phyloP scores from a whole-genome alignment of 306 rosid genomes.

The Vigna radiata region DNA sequence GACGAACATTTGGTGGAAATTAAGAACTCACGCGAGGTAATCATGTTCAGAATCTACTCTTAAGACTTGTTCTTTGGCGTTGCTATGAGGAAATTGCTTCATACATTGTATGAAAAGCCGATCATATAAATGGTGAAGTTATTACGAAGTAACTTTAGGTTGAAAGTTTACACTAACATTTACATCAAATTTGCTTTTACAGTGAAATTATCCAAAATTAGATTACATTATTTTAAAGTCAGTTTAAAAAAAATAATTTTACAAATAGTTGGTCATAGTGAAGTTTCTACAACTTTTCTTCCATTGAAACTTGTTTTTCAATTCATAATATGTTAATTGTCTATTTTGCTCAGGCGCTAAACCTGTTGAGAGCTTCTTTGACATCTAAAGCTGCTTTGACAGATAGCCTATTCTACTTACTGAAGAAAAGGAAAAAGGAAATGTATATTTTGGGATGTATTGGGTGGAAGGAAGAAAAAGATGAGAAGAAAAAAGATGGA shows the following conservation, averaged over 20 bases:
- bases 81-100: neutral
- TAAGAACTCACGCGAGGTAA: neutral
- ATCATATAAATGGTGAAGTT: too few relatives aligned
- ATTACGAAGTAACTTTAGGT: too few relatives aligned
- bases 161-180: too few relatives aligned
- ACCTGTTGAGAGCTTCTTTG: slow-evolving; percentile 23
- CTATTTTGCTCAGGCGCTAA: slow-evolving; percentile 7
- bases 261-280: too few relatives aligned
- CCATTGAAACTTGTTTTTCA: too few relatives aligned
- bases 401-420: neutral
- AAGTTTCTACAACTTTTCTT: neutral
- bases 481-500: neutral
- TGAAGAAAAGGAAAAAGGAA: neutral
- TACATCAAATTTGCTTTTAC: neutral
- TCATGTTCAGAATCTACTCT: neutral
- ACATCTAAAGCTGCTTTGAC: neutral
- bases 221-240: too few relatives aligned
- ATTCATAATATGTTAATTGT: neutral
- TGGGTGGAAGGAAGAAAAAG: neutral
- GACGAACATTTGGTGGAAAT: slow-evolving; percentile 1
- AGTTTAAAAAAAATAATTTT: too few relatives aligned
- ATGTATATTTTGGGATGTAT: neutral
- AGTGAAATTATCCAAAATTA: too few relatives aligned
- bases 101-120: too few relatives aligned
- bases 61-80: neutral